Conservation (phyloP, 1,284 basidiomycete species). For the Ustilago vetiveriae region DNA sequence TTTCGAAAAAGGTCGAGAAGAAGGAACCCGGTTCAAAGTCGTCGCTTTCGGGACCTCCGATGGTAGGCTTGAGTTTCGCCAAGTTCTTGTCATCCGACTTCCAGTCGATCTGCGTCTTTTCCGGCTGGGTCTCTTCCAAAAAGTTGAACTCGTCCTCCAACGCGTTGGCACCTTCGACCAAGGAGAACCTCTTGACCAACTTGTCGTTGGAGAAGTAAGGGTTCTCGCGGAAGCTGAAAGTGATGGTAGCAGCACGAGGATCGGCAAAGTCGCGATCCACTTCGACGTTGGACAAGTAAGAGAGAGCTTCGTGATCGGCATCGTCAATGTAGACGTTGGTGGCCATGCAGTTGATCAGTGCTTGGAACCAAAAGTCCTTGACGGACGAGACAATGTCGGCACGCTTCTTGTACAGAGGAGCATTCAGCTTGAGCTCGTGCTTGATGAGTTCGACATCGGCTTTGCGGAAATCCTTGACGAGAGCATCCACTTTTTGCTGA, state of each 20-base stretch:
- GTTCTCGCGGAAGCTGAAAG: constrained; percentile 62
- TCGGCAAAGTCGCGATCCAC: constrained; percentile 57
- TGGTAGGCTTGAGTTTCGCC: constrained; percentile 79
- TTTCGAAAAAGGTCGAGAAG: constrained; percentile 83
- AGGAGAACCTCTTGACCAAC: constrained; percentile 60
- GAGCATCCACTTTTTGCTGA: constrained; percentile 48
- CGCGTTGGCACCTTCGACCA: constrained; percentile 49
- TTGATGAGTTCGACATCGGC: constrained; percentile 58
- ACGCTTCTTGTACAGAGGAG: constrained; percentile 61
- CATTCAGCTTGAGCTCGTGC: constrained; percentile 56
- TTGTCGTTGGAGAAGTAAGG: constrained; percentile 55
- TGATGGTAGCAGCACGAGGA: constrained; percentile 59
- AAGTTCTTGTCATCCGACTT: constrained; percentile 80
- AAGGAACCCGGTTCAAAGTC: constrained; percentile 80
- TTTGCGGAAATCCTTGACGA: constrained; percentile 54
- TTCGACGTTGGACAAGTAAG: constrained; percentile 55
- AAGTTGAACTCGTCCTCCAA: constrained; percentile 62
- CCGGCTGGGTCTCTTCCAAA: constrained; percentile 57
- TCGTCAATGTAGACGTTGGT: constrained; percentile 65
- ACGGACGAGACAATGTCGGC: constrained; percentile 54
- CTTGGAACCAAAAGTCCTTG: constrained; percentile 62
- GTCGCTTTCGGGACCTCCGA: constrained; percentile 60
- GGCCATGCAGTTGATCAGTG: constrained; percentile 61
- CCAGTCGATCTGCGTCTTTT: constrained; percentile 76
- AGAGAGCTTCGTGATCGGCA: constrained; percentile 60